Percentiles rank a stretch among this genome's conserved stretches.
Evolutionary conservation across 2,329 filamentous ascomycete species (phyloP).

Genomic region (Botrytis aclada): DNA sequence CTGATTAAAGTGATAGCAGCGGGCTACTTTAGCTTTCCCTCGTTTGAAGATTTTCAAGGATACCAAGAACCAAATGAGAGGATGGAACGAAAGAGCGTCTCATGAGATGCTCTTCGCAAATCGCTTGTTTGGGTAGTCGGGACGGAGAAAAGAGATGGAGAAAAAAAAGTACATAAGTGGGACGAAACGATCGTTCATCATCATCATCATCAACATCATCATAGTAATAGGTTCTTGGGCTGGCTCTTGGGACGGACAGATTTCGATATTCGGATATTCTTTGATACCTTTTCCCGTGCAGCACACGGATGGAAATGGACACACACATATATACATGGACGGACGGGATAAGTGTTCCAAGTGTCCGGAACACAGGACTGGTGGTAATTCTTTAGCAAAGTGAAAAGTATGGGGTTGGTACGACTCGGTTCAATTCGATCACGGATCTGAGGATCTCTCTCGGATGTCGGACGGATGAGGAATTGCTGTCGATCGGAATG

Average conservation of each 20-base stretch:
- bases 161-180: neutral
- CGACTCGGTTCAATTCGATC: neutral
- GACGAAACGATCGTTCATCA: neutral
- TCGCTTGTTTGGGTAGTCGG: neutral
- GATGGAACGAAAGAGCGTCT: slow-evolving; percentile 19
- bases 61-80: slow-evolving; percentile 42
- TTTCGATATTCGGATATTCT: slow-evolving; percentile 11
- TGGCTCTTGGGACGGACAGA: slow-evolving; percentile 11
- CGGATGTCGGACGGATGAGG: neutral
- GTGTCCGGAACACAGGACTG: slow-evolving; percentile 6
- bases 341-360: slow-evolving; percentile 10
- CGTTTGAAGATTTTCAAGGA: slow-evolving; percentile 65
- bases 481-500: neutral
- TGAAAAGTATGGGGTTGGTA: neutral
- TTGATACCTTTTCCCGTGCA: slow-evolving; percentile 8
- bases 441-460: neutral
- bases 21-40: slow-evolving; percentile 71
- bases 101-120: neutral
- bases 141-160: neutral
- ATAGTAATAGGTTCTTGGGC: slow-evolving; percentile 7
- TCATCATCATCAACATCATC: slow-evolving; percentile 9
- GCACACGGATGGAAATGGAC: neutral
- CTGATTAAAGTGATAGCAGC: slow-evolving; percentile 37
- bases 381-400: slow-evolving; percentile 5
- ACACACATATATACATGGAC: neutral